A percentile compares a stretch with the other conserved stretches of the same genome.
These are phyloP conservation scores for Vitis riparia DNA, from an alignment of 164 flowering plant genomes.

Conservation along the genomic window DNA sequence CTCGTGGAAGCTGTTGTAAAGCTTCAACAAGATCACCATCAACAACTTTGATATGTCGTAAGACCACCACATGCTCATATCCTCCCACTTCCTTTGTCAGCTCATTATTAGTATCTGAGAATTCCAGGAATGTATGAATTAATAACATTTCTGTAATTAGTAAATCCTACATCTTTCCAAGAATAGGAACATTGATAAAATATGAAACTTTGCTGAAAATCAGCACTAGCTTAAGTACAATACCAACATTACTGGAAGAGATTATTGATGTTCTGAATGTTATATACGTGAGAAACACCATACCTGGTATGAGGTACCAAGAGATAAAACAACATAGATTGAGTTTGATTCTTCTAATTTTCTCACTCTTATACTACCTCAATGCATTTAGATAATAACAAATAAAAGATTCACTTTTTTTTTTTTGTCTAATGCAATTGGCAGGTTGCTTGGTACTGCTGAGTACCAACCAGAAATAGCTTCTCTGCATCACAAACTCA, in stretches of 20 bases:
- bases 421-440: too few relatives aligned
- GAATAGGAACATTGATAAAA: not conserved
- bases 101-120: conserved; percentile 80
- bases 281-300: not conserved
- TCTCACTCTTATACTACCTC: not conserved
- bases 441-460: too few relatives aligned
- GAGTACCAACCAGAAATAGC: too few relatives aligned
- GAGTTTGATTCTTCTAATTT: not conserved
- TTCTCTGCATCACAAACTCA: too few relatives aligned
- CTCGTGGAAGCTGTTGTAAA: conserved; percentile 68
- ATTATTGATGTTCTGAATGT: not conserved
- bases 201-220: not conserved
- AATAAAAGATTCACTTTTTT: too few relatives aligned
- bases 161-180: not conserved
- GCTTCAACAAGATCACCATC: conserved; percentile 66
- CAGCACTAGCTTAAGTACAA: not conserved
- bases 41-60: conserved; percentile 65
- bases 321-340: too few relatives aligned
- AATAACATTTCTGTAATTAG: not conserved
- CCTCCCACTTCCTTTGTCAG: conserved; percentile 91
- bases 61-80: conserved; percentile 76
- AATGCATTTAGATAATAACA: too few relatives aligned
- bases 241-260: not conserved
- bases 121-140: conserved; percentile 16
- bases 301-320: too few relatives aligned